Base-by-base conservation (phyloP, 371 early-diverging fungal genomes). In the Phascolomyces articulosus region DNA sequence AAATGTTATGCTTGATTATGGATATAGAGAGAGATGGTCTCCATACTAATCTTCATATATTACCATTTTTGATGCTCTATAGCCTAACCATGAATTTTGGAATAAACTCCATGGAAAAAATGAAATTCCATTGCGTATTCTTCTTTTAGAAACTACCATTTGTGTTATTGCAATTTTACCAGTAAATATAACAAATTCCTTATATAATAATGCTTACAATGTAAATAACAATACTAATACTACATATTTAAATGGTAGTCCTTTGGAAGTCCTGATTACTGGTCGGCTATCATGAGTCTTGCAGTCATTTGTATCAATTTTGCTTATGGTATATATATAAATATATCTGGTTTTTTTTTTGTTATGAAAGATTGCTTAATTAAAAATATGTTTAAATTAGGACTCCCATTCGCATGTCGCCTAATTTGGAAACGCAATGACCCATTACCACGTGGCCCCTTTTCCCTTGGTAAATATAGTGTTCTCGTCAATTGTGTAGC, bases 101-200 rank as follows among this genome's bases (percentile, higher is more conserved):
- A 69, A 72, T 55, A 68, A 72, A 28, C 51, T 72, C 21, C 57
- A 62, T 20, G 62, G 63, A n/a, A 55, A 62, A n/a, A 55, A 54
- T n/a, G 57, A 68, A 41, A 55, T 64, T 3, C 73, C 73, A 10
- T 40, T 72, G 3, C 69, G 73, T 10, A 64, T 68, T 8, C 49
- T 69, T 23, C 15, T 60, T 11, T 38, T 69, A 8, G 60, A 64
- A n/a, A 38, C 63, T 28, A 21, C 64, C 3, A 60, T 72, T 29
- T 67, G 63, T 20, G 62, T 67, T 24, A 56, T 67, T 26, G 55
- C 68, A 0, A 69, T 73, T n/a, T 56, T 73, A 55, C 73, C 73
- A 20, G 69, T 72, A 53, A 40, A 57, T n/a, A n/a, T n/a, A n/a
- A n/a, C n/a, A n/a, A n/a, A n/a, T n/a, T n/a, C n/a, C n/a, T n/a